Base-by-base conservation (phyloP, 1,284 basidiomycete species). In the Cryptococcus wingfieldii region DNA sequence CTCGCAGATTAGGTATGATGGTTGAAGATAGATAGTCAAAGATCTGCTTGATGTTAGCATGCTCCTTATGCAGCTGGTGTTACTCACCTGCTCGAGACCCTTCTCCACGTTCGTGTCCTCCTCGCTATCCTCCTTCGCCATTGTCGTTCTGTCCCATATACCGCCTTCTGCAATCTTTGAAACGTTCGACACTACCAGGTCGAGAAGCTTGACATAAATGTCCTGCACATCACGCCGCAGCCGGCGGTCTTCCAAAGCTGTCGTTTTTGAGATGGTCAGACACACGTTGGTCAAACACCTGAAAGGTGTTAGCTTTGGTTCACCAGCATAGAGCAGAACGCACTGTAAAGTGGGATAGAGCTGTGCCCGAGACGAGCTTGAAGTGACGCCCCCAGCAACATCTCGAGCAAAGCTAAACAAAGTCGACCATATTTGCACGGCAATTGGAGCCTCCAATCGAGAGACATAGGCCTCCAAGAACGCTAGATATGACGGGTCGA, bases 171-270 rank as follows among this genome's bases (percentile, higher is more conserved):
- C 83, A 1, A 86, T 83, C 23, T 86, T 83, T 2, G 87, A 86
- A 4, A 89, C 84, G 56, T 90, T 83, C 3, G 82, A 77, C 6
- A 93, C 82, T 50, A 86, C 88, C 2, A 85, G 80, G 65, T 99
- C 96, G 9, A 93, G 80, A 0, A 98, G 81, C 73, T 90, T 94
- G 42, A 84, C 83, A 67, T 89, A 94, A 0, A 83, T 86, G 58
- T 98, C 95, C 79, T 95, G 92, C 16, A 98, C 78, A 59, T 98
- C 95, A 66, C 91, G 88, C n/a, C 89, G 84, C 53, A 93, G 79
- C 19, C 89, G 83, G 18, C 86, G 83, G 74, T 98, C 95, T 58
- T 98, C 95, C 71, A 95, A 82, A 0, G 90, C 89, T 4, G 87
- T 86, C 0, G 91, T 94, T 66, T 90, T 88, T 2, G 88, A 84